Base-by-base conservation (phyloP, 371 early-diverging fungal species). In the Rhizopus sp. region DNA sequence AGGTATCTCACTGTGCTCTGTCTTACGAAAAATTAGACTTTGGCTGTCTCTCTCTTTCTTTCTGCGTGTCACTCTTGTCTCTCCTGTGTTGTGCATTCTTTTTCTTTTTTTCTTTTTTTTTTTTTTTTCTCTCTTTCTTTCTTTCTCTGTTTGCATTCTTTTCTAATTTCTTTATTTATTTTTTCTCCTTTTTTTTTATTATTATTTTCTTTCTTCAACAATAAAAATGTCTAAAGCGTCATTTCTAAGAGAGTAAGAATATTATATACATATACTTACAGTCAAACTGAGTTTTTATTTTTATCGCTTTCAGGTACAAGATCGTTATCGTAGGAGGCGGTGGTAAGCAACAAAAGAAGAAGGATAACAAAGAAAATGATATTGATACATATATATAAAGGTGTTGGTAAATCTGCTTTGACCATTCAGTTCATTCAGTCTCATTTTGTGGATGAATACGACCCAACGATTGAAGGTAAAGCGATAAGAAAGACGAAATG, bases 341-440 rank as follows among this genome's bases (percentile, higher is more conserved):
- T 65, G 94, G 93, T 84, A 87, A 69, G 52, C 35, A 7, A 41
- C 47, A 44, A n/a, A 15, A 47, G 9, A 29, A 13, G 9, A 23
- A 42, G 16, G 23, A 38, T 15, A 37, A 32, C 29, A 12, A 41
- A 41, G 50, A 29, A 30, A n/a, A 10, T 56, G 31, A 30, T 8
- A 34, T 29, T 46, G 34, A 15, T 30, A n/a, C 29, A 7, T 45
- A 7, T 15, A 5, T 17, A 12, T 44, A n/a, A 44, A 85, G 85
- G 83, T 70, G 89, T 89, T 54, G 89, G 85, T 55, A 88, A 94
- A 80, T 91, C 92, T 16, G 93, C 95, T 51, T 75, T 94, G 23
- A 92, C 95, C 5, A 92, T 93, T 39, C 92, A 92, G 63, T 94
- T 93, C 68, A 91, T 94, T 42, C 92, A 92, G 70, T 87, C 89